Base-by-base conservation (phyloP, 2,329 filamentous ascomycete species). In the Ophiosphaerella korrae region DNA sequence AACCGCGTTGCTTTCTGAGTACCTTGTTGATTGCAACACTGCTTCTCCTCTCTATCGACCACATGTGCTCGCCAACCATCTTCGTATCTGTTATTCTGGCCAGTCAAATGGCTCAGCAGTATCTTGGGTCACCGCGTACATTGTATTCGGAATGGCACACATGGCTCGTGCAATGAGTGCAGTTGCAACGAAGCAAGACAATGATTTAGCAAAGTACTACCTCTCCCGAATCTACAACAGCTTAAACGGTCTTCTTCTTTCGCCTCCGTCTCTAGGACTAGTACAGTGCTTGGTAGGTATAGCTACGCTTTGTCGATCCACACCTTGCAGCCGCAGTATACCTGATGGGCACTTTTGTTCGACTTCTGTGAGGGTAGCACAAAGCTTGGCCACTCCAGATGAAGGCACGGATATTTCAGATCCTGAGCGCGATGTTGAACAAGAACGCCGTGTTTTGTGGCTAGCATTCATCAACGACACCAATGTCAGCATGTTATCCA, bases 81-180 rank as follows among this genome's bases (percentile, higher is more conserved):
- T 66, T 5, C 59, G 60, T 12, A 48, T 55, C n/a, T 67, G 66
- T 44, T 66, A 66, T 47, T 49, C 52, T 12, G 63, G 60, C 7
- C 18, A 31, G 9, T 56, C 60, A 3, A 62, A 67, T 37, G 60
- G 58, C 7, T 52, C 60, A 16, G 47, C 57, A n/a, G 45, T 67
- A n/a, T 53, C 59, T 7, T 69, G 61, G 65, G 54, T 52, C 8
- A 63, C 48, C 38, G 53, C 57, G 2, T 68, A 66, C 44, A 50
- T 65, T 9, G 53, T 67, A 12, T 62, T 66, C 24, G 61, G 62
- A 14, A 47, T 69, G 35, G 65, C 65, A 14, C 63, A 69, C 50
- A 55, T 56, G 16, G 50, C 61, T 7, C 58, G 64, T 3, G 64
- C 52, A 14, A 60, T 63, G 61, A 66, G 64, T 24, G 47, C 54